Evolutionary conservation across 2,329 filamentous ascomycete genomes (phyloP).

Genomic region (Tricladium varicosporioides): DNA sequence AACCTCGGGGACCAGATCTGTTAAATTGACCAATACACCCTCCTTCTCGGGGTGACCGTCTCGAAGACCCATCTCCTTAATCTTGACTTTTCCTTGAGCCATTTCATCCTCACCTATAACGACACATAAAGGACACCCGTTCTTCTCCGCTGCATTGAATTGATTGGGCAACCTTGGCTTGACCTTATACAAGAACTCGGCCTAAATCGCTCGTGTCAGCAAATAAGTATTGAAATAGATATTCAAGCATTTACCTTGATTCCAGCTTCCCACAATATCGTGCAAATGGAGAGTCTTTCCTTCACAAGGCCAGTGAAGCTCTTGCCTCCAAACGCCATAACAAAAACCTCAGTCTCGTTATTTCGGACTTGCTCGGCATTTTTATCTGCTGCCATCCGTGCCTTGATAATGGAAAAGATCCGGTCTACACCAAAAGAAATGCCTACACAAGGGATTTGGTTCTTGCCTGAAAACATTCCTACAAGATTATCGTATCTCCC

Average conservation of each 20-base stretch:
- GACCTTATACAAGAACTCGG: conserved; percentile 85
- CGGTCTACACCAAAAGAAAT: conserved; percentile 94
- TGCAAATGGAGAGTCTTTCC: conserved; percentile 79
- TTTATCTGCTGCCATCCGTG: conserved; percentile 63
- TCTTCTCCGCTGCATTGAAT: conserved; percentile 84
- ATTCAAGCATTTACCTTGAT: conserved; percentile 62
- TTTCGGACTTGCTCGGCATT: conserved; percentile 54
- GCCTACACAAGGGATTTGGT: conserved; percentile 83
- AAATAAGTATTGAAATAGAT: background rate
- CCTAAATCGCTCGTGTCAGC: conserved; percentile 39
- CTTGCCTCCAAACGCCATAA: conserved; percentile 93
- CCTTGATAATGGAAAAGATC: conserved; percentile 90
- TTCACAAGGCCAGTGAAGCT: conserved; percentile 76
- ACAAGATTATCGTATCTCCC: conserved; percentile 92
- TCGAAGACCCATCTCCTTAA: conserved; percentile 80
- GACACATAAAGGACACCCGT: conserved; percentile 78
- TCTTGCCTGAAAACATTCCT: conserved; percentile 87
- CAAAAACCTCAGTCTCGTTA: conserved; percentile 83
- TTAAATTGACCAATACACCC: conserved; percentile 69
- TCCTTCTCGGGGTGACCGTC: conserved; percentile 90
- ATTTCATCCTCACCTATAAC: conserved; percentile 92
- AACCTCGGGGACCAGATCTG: conserved; percentile 62
- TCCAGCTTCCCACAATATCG: conserved; percentile 78
- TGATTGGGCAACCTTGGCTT: conserved; percentile 87
- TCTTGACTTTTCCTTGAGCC: conserved; percentile 75